These are phyloP conservation scores for Evernia prunastri DNA, from an alignment of 495 filamentous ascomycete species.

Conservation along the genomic window DNA sequence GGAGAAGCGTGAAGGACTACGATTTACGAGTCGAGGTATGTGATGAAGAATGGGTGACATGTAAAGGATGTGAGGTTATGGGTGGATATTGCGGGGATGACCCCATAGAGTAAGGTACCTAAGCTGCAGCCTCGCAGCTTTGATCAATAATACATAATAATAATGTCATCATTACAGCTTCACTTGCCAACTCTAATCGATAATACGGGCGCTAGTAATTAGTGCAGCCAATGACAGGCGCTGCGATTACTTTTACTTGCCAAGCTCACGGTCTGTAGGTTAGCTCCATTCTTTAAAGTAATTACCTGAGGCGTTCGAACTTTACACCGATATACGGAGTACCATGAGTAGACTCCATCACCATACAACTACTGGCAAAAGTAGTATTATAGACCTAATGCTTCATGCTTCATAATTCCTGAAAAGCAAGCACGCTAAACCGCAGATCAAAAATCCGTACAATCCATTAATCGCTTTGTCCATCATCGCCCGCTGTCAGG, in stretches of 20 bases:
- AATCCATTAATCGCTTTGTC: constrained; percentile 3
- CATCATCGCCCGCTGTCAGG: constrained; percentile 20
- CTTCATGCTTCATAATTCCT: no score
- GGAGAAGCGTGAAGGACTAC: not conserved
- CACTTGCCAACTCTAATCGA: not conserved
- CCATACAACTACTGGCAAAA: no score
- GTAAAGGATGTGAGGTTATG: not conserved
- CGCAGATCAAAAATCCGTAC: constrained; percentile 7
- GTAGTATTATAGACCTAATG: no score
- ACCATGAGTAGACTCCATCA: no score
- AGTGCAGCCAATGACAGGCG: not conserved
- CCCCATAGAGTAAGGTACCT: not conserved
- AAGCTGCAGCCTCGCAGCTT: not conserved
- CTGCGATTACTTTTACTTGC: no score
- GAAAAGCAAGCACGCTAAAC: constrained; percentile 11
- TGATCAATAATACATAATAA: no score
- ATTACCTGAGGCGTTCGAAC: no score
- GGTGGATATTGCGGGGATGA: not conserved
- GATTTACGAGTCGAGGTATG: constrained; percentile 9
- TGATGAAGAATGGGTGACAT: constrained; percentile 11
- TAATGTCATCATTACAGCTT: not conserved
- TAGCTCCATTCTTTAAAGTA: no score
- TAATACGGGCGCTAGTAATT: not conserved
- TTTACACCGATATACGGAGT: no score
- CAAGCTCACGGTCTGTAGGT: no score